Percentiles rank a stretch among this genome's conserved stretches.
These are phyloP conservation scores for Vaccinium macrocarpon DNA, from an alignment of 148 eudicot species.

Conservation along the genomic window DNA sequence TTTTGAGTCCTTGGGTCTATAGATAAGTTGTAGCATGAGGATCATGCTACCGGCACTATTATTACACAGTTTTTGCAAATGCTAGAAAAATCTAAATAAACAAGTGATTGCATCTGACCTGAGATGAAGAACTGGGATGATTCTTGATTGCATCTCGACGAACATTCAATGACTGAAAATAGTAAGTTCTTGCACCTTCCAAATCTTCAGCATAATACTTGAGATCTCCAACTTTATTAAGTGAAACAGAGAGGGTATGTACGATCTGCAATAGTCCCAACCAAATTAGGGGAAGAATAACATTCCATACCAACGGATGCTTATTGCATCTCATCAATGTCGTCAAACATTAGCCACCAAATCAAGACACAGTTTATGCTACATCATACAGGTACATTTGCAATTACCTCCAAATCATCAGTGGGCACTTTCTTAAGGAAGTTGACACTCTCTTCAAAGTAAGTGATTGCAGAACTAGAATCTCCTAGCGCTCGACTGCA, in stretches of 20 bases:
- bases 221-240: slow-evolving; percentile 93
- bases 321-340: neutral
- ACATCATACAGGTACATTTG: neutral
- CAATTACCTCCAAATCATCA: slow-evolving; percentile 73
- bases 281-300: slow-evolving; percentile 7
- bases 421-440: slow-evolving; percentile 62
- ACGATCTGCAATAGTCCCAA: slow-evolving; percentile 55
- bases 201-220: slow-evolving; percentile 88
- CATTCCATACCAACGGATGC: slow-evolving; percentile 7
- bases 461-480: slow-evolving; percentile 66
- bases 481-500: slow-evolving; percentile 92
- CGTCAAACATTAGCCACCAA: neutral
- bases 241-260: slow-evolving; percentile 91
- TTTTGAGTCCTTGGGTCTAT: neutral
- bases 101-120: slow-evolving; percentile 48
- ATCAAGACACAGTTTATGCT: neutral
- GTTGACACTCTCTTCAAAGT: slow-evolving; percentile 85
- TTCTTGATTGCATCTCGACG: slow-evolving; percentile 72
- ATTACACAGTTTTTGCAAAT: neutral
- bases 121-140: slow-evolving; percentile 55
- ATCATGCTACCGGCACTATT: neutral
- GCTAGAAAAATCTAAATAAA: neutral
- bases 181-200: slow-evolving; percentile 70
- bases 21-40: neutral
- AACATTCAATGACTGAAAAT: slow-evolving; percentile 70